Percentiles rank a stretch among this genome's conserved stretches.
These are phyloP conservation scores for Begonia fuchsioides DNA, from an alignment of 306 rosid species.

Conservation along the genomic window DNA sequence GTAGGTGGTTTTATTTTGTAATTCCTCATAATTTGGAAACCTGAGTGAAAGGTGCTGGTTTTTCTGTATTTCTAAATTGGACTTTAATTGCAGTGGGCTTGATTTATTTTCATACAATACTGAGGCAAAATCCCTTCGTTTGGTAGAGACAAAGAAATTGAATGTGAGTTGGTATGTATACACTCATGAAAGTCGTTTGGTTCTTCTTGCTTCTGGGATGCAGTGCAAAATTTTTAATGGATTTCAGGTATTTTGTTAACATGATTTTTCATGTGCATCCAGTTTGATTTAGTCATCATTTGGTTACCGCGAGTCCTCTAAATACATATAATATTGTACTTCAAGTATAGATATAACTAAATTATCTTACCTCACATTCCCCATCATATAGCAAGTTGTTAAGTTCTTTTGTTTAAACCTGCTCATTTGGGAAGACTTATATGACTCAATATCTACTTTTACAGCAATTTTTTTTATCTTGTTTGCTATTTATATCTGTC, in stretches of 20 bases:
- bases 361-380: too few relatives aligned
- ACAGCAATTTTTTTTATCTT: too few relatives aligned
- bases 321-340: too few relatives aligned
- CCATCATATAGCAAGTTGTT: too few relatives aligned
- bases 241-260: slow-evolving; percentile 49
- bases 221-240: slow-evolving; percentile 92
- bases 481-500: too few relatives aligned
- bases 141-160: slow-evolving; percentile 78
- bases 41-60: background rate
- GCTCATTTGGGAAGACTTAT: too few relatives aligned
- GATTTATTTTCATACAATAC: slow-evolving; percentile 66
- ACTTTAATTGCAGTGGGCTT: slow-evolving; percentile 54
- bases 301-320: slow-evolving; percentile 7
- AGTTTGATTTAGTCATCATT: slow-evolving; percentile 4
- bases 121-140: slow-evolving; percentile 51
- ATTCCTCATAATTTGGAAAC: too few relatives aligned
- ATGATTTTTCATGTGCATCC: background rate
- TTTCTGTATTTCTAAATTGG: slow-evolving; percentile 15
- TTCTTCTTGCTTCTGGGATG: slow-evolving; percentile 98
- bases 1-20: background rate
- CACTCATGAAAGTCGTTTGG: slow-evolving; percentile 97
- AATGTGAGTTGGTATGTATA: slow-evolving; percentile 82
- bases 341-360: too few relatives aligned
- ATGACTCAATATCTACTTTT: too few relatives aligned
- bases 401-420: too few relatives aligned